Conservation (phyloP, 345 rosid species). For the Eucalyptus urophylla region DNA sequence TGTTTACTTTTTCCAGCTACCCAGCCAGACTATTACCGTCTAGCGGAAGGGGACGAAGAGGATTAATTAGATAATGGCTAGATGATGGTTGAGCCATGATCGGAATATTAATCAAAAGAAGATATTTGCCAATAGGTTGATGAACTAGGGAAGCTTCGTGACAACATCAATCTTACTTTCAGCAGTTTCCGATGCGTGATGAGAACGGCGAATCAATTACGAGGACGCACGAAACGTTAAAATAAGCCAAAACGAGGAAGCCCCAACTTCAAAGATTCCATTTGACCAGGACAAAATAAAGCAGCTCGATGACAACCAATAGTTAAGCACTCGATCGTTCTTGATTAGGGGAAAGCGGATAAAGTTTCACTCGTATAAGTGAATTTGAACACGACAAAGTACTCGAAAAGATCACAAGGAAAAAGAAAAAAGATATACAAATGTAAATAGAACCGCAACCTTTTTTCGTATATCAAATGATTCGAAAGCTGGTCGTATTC, state of each 20-base stretch:
- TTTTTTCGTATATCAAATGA: neutral
- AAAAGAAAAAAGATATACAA: neutral
- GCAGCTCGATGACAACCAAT: neutral
- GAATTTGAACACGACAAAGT: neutral
- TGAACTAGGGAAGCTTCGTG: neutral
- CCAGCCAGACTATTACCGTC: neutral
- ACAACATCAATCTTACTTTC: neutral
- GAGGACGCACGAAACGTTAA: neutral
- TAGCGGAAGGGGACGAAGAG: neutral
- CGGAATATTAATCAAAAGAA: neutral
- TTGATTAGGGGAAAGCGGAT: neutral
- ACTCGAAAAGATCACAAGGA: neutral
- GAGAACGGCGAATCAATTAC: neutral
- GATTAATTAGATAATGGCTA: neutral
- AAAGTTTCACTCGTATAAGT: neutral
- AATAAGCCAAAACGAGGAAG: neutral
- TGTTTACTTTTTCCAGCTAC: neutral
- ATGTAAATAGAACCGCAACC: neutral
- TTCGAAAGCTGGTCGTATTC: neutral
- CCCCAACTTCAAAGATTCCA: neutral
- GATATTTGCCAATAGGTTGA: neutral
- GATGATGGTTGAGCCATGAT: neutral
- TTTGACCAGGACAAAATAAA: neutral
- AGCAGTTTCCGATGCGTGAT: neutral
- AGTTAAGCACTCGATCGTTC: neutral